Conservation (phyloP, 2,329 filamentous ascomycete species). For the Chaetothyriales sp. region DNA sequence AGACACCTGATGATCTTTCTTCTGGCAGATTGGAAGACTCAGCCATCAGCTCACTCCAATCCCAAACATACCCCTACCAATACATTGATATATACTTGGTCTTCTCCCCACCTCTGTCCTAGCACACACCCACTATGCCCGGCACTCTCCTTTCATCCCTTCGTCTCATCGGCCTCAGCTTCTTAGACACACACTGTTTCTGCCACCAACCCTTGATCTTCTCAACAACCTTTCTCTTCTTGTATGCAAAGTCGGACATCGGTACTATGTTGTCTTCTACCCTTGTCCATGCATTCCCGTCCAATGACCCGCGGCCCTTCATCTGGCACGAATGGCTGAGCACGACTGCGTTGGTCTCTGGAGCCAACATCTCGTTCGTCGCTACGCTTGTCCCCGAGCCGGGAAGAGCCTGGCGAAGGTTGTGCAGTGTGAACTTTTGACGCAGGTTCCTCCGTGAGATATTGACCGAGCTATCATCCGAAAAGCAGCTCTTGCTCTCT, state of each 20-base stretch:
- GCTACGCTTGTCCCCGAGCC: constrained; percentile 3
- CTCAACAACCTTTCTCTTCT: constrained; percentile 14
- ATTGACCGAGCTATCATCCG: constrained; percentile 24
- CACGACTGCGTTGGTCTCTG: not conserved
- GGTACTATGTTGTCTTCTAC: constrained; percentile 1
- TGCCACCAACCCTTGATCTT: constrained; percentile 16
- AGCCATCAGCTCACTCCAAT: not conserved
- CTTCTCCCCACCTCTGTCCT: not conserved
- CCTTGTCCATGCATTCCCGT: constrained; percentile 4
- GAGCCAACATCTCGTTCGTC: constrained; percentile 5
- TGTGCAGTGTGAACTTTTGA: constrained; percentile 10
- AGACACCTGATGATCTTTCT: no score
- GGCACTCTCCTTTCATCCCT: constrained; percentile 4
- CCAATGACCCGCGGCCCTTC: constrained; percentile 3
- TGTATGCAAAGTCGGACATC: constrained; percentile 17
- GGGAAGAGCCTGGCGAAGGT: constrained; percentile 9
- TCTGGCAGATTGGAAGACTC: no score
- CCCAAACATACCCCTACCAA: not conserved
- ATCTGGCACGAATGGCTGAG: constrained; percentile 6
- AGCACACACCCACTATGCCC: not conserved
- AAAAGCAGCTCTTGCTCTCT: constrained; percentile 24
- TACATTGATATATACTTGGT: not conserved
- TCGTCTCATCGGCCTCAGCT: constrained; percentile 5
- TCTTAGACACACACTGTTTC: constrained; percentile 12
- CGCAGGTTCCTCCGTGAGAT: constrained; percentile 1